Conservation (phyloP, 1,139 yeast genomes). For the Arxiozyma heterogenica region DNA sequence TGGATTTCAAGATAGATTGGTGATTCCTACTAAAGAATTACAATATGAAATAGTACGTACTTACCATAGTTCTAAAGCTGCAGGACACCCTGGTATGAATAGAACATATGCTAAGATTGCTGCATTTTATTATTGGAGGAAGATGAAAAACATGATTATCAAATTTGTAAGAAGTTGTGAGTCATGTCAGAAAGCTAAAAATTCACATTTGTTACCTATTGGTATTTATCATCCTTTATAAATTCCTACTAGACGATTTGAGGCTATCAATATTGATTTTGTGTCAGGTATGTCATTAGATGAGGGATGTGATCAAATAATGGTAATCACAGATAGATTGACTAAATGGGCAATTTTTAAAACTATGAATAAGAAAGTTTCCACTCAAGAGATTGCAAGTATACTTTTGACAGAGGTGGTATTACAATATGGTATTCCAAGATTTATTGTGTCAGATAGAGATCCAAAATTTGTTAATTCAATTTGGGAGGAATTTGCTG, state of each 20-base stretch:
- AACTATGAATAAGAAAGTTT: neutral
- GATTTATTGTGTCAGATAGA: conserved; percentile 1
- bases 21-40: neutral
- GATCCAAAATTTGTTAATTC: neutral
- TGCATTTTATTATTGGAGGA: neutral
- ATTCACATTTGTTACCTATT: neutral
- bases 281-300: neutral
- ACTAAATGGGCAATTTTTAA: conserved; percentile 1
- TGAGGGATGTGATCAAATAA: neutral
- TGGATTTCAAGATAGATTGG: neutral
- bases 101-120: neutral
- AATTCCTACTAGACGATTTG: conserved; percentile 1
- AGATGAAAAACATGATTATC: neutral
- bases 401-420: neutral
- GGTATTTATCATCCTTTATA: neutral
- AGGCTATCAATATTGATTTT: conserved; percentile 1
- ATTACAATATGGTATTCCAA: neutral
- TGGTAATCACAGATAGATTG: conserved; percentile 1
- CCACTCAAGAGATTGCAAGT: neutral
- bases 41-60: neutral
- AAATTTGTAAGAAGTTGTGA: neutral
- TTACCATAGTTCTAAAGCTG: neutral
- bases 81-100: neutral
- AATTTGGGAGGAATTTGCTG: neutral
- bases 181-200: conserved; percentile 1